Conservation (phyloP, 768 basidiomycete genomes). For the Crucibulum laeve region DNA sequence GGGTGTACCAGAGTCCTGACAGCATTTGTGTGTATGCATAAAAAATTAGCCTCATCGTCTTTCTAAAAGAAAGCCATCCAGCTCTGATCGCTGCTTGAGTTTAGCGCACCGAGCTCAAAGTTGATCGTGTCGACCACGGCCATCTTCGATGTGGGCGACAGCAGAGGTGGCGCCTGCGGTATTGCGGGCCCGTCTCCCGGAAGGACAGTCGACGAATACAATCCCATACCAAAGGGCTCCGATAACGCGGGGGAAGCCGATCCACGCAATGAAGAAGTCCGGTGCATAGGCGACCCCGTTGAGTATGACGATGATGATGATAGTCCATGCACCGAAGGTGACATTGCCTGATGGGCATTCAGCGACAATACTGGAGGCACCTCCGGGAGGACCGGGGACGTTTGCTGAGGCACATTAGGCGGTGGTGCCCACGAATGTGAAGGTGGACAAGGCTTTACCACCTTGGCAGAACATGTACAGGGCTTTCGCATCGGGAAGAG, state of each 20-base stretch:
- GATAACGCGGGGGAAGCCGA: conserved; percentile 6
- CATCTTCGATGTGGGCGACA: conserved; percentile 32
- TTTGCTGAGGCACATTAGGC: conserved; percentile 22
- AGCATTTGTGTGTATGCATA: conserved; percentile 2
- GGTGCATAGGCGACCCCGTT: neutral
- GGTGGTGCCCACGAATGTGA: conserved; percentile 43
- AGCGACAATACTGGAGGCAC: conserved; percentile 10
- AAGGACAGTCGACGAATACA: conserved; percentile 28
- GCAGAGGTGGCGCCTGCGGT: conserved; percentile 12
- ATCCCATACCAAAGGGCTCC: conserved; percentile 12
- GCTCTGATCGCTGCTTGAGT: conserved; percentile 33
- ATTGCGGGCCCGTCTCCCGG: conserved; percentile 22
- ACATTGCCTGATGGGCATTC: neutral
- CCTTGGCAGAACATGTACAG: conserved; percentile 31
- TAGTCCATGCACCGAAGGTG: neutral
- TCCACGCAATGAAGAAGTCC: neutral
- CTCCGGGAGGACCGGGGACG: conserved; percentile 35
- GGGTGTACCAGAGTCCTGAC: no score
- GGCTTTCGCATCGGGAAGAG: conserved; percentile 40
- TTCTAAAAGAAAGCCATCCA: conserved; percentile 48
- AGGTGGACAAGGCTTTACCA: conserved; percentile 28
- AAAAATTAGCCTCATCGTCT: conserved; percentile 2
- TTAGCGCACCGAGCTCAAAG: conserved; percentile 45
- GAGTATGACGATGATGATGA: neutral
- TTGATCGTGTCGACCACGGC: conserved; percentile 40